Evolutionary conservation across 2,329 filamentous ascomycete genomes (phyloP), one percentile per base, ranked within the genome.

Genomic region (Calycina marina): DNA sequence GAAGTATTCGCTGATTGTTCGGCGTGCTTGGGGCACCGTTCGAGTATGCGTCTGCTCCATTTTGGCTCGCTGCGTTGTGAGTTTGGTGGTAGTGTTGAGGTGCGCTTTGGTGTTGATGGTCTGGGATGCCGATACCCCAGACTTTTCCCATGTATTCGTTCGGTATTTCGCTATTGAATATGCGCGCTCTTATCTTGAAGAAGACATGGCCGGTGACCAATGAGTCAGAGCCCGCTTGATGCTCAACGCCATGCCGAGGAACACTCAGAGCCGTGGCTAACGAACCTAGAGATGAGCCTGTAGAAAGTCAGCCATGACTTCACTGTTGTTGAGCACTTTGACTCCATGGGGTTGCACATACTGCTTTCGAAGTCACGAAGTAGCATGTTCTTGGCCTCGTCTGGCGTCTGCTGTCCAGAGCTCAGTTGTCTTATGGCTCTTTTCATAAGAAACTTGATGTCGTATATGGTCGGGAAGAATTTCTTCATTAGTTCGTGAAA

Each of bases 381-480:
- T 36, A 93, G 79, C 50, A 84, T 63, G 11, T 73, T 78, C 35
- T 63, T 62, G 2, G 70, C 66, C 37, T 81, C 77, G 33, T 69
- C 62, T 28, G 71, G 76, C 6, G 68, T 74, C 46, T 59, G 61
- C 50, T 72, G 77, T 51, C 60, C 69, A 30, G 69, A 67, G 34
- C 71, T 70, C 51, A 79, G 71, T 33, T 77, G 68, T 45, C 71
- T 71, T 42, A 80, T 78, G 16, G 84, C 85, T 49, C 85, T 76
- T 54, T 93, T 93, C 72, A 94, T 88, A 25, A 98, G 70, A 55
- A 90, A 93, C 60, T 98, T 98, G 45, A 98, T 90, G 53, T 98
- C 90, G 55, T 90, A 93, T 0, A 93, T 73, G 12, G 77, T 78
- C 0, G 90, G 90, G 55, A 98, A 98, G 64, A 88, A 96, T 28